phyloP scores from a whole-genome alignment of 2,329 filamentous ascomycete species.

The Thyridium curvatum region DNA sequence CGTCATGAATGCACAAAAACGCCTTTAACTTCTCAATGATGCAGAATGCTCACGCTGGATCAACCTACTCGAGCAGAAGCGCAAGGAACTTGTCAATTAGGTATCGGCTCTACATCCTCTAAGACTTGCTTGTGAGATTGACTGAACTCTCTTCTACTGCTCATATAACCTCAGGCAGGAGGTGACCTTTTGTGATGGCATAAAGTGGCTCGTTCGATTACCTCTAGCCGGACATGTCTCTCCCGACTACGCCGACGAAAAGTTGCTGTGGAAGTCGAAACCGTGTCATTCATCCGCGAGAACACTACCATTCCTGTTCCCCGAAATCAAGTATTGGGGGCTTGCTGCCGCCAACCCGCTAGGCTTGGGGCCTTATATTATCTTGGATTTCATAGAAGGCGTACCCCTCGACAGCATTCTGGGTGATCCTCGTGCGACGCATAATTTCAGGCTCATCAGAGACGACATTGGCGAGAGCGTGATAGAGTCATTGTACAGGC shows the following conservation, averaged over 20 bases:
- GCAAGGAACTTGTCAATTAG: background rate
- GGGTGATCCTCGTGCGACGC: background rate
- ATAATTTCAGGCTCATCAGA: slow-evolving; percentile 6
- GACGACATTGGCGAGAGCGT: slow-evolving; percentile 18
- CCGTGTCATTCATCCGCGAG: background rate
- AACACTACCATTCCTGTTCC: slow-evolving; percentile 1
- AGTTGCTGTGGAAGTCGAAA: slow-evolving; percentile 2
- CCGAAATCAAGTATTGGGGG: slow-evolving; percentile 1
- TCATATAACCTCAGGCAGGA: background rate
- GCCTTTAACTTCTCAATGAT: no score
- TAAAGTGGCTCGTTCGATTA: background rate
- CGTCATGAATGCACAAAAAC: no score
- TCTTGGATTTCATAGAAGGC: slow-evolving; percentile 2
- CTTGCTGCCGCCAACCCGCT: slow-evolving; percentile 1
- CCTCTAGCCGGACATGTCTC: background rate
- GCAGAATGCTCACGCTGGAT: no score
- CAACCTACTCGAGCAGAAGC: background rate
- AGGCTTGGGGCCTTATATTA: background rate
- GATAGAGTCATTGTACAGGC: slow-evolving; percentile 10
- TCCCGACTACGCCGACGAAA: slow-evolving; percentile 4
- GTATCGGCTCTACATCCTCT: background rate
- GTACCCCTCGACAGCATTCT: background rate
- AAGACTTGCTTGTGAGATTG: background rate
- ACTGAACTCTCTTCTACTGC: background rate
- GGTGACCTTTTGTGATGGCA: background rate